Evolutionary conservation across 148 eudicot species (phyloP), one percentile per base, ranked within the genome.

Genomic region (Euryodendron excelsum): DNA sequence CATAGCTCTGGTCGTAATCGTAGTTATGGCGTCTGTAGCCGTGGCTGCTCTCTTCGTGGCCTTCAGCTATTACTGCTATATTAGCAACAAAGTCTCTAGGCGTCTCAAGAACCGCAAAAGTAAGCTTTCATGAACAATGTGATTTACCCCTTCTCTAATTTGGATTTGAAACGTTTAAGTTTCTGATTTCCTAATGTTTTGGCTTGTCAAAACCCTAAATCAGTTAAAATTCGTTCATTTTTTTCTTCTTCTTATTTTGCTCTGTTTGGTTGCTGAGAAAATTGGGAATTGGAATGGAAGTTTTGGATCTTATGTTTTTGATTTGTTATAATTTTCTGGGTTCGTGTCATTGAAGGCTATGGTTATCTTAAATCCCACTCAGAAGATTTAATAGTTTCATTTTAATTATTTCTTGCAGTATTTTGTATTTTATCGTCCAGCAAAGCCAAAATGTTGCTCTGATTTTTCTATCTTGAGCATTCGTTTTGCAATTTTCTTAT

Each of bases 21-120:
- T 91, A 47, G 88, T 84, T 20, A 76, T 88, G 77, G 97, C 97
- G 12, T 83, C 91, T 3, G 63, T 95, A 13, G 87, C 97, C 17
- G 56, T 95, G 31, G 86, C 89, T 80, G 85, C 94, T 2, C 76
- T 93, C 80, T 84, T 93, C 13, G 83, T 91, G 25, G 89, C 96
- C 39, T 90, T 90, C 70, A 77, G 81, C 69, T 95, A 95, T 81
- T 93, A 90, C 70, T 95, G 99, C 87, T 93, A 95, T 86, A 83
- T 95, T 73, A 79, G 89, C 14, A 79, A 79, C 88, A 90, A 89
- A 84, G 85, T 95, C 79, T 84, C 93, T 21, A 91, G 78, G 76
- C 90, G 91, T 34, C 81, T 86, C 25, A 83, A 84, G 48, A 80
- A 70, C 39, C 89, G 81, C 41, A 89, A 88, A 82, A 87, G 98